Evolutionary conservation across 73 alveolate genomes (phyloP), one percentile per base, ranked within the genome.

Genomic region (Chromera velia): DNA sequence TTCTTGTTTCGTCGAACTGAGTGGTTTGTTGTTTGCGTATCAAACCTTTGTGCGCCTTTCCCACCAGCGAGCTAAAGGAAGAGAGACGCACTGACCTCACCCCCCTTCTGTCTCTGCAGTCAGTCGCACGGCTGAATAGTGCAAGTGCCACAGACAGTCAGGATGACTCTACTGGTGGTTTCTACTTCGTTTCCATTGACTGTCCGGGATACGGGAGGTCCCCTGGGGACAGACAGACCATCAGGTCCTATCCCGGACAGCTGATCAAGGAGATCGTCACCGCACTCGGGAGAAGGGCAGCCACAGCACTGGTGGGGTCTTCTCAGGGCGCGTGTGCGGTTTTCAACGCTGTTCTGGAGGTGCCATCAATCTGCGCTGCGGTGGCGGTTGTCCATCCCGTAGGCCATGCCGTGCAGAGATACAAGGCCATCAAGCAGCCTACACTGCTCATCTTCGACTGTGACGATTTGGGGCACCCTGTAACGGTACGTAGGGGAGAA

Each of bases 201-300:
- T 78, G 85, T 27, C 85, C 85, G 6, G 85, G 85, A 0, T 78
- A 78, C 48, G 85, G 73, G 0, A 77, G 85, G 40, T 78, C 85
- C 1, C 85, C 85, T 10, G 67, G 65, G 19, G 75, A 70, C 28
- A 47, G 75, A 13, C 80, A 73, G 45, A 32, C 71, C 76, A 76
- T 78, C 47, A 71, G 85, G 4, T 68, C 80, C 31, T 78, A 78
- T n/a, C 85, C 85, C 0, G 78, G 85, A 0, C 73, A 72, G 22
- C 46, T 78, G 74, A 78, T 78, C 66, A 68, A 77, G 73, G 64
- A 78, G 34, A 29, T 67, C 62, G 79, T 78, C 7, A 73, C 73
- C 30, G 77, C 85, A 9, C 46, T 78, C 24, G 77, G 79, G 17
- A 34, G 85, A 18, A 67, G 64, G 47, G 47, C 79, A 17, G 85